phyloP scores from a whole-genome alignment of 2,329 filamentous ascomycete genomes.

The Diaporthe humulicola region DNA sequence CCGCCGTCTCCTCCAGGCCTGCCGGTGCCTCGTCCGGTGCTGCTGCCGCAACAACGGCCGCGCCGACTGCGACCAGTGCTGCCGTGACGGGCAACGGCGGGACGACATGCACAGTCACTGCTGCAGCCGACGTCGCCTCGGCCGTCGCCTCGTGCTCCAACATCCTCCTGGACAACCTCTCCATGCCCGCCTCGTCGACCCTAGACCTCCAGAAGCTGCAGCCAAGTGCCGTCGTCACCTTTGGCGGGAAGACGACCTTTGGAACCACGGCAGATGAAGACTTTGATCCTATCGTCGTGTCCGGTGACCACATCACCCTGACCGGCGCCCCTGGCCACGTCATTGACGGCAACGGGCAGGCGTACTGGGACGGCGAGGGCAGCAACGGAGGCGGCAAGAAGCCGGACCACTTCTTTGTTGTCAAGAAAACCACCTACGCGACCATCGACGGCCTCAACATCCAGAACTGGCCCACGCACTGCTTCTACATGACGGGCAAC shows the following conservation, averaged over 20 bases:
- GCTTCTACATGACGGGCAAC: conserved; percentile 54
- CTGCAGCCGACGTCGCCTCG: conserved; percentile 37
- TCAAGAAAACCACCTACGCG: conserved; percentile 54
- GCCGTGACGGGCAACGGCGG: conserved; percentile 17
- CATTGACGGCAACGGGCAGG: conserved; percentile 40
- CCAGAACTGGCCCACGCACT: conserved; percentile 58
- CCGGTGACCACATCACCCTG: conserved; percentile 41
- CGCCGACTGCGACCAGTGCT: neutral
- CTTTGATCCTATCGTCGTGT: conserved; percentile 39
- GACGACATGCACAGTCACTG: conserved; percentile 40
- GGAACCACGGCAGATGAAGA: conserved; percentile 35
- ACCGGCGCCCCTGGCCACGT: conserved; percentile 41
- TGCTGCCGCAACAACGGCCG: neutral
- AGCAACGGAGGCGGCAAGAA: conserved; percentile 54
- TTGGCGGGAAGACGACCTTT: conserved; percentile 41
- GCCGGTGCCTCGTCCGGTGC: neutral
- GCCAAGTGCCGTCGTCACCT: conserved; percentile 49
- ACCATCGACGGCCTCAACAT: conserved; percentile 55
- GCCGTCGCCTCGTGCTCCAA: conserved; percentile 49
- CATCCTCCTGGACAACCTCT: conserved; percentile 53
- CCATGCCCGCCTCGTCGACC: conserved; percentile 52
- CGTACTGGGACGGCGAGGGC: conserved; percentile 51
- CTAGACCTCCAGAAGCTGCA: conserved; percentile 52
- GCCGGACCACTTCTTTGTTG: conserved; percentile 63
- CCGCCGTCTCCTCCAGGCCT: neutral